These are phyloP conservation scores for Phytophthora hybrid DNA, from an alignment of 352 stramenopile genomes.

Conservation along the genomic window DNA sequence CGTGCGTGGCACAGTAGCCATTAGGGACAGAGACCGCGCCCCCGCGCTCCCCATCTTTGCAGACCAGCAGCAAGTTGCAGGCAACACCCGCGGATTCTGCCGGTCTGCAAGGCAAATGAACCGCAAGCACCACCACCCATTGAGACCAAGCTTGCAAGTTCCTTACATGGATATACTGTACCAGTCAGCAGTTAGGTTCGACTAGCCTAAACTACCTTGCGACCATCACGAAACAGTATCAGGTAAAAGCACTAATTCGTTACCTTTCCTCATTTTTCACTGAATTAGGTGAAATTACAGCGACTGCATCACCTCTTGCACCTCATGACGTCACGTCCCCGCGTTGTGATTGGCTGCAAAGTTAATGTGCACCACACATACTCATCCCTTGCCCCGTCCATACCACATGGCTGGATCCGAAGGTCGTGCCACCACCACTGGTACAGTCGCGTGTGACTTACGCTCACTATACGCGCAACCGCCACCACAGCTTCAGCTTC, in stretches of 20 bases:
- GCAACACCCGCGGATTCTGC: constrained; percentile 32
- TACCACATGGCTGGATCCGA: constrained; percentile 20
- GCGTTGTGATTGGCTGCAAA: constrained; percentile 5
- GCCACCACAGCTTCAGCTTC: constrained; percentile 33
- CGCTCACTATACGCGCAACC: neutral
- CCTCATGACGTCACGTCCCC: constrained; percentile 30
- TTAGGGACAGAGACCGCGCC: constrained; percentile 20
- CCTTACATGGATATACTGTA: neutral
- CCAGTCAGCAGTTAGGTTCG: neutral
- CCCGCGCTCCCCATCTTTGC: constrained; percentile 20
- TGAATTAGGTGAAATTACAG: neutral
- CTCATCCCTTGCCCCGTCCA: constrained; percentile 4
- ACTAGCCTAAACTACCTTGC: neutral
- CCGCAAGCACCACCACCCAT: neutral
- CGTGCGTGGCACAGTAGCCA: constrained; percentile 20
- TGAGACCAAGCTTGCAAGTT: neutral
- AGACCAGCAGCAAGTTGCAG: constrained; percentile 13
- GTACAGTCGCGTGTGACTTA: constrained; percentile 26
- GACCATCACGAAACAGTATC: neutral
- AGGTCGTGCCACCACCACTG: constrained; percentile 30
- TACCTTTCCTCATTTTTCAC: neutral
- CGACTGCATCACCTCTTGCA: constrained; percentile 31
- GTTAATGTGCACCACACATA: constrained; percentile 11
- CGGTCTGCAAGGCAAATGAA: neutral
- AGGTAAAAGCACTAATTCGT: neutral